These are phyloP conservation scores for Coemansia reversa DNA, from an alignment of 192 early-diverging fungal species.

Conservation along the genomic window DNA sequence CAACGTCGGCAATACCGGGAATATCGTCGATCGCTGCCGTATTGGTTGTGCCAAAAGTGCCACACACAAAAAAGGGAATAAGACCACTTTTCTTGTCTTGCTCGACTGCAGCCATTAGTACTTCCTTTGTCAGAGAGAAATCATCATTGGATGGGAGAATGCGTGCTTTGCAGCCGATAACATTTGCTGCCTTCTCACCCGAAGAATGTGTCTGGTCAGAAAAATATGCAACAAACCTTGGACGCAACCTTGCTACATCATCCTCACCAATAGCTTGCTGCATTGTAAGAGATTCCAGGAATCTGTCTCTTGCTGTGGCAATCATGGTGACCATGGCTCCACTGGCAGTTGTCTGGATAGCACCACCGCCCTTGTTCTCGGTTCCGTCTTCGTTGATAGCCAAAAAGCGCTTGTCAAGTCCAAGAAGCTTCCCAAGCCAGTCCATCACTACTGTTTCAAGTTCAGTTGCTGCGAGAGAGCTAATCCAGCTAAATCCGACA, in stretches of 20 bases:
- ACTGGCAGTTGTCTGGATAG: conserved; percentile 64
- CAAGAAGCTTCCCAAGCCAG: conserved; percentile 65
- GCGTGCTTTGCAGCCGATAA: conserved; percentile 47
- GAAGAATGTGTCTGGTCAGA: conserved; percentile 63
- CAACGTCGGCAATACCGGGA: conserved; percentile 55
- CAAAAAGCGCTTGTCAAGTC: conserved; percentile 56
- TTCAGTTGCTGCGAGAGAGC: conserved; percentile 63
- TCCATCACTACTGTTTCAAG: conserved; percentile 62
- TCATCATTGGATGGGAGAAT: conserved; percentile 43
- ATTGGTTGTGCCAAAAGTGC: conserved; percentile 65
- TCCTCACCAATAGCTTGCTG: too few species aligned
- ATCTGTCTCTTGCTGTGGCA: conserved; percentile 23
- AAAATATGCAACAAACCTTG: conserved; percentile 59
- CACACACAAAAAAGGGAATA: conserved; percentile 63
- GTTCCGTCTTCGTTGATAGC: conserved; percentile 48
- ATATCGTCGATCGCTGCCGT: conserved; percentile 59
- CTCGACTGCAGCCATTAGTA: conserved; percentile 48
- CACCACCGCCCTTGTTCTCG: conserved; percentile 59
- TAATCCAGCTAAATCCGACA: conserved; percentile 58
- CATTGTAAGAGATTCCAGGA: too few species aligned
- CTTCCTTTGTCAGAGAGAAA: conserved; percentile 37
- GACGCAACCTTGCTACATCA: conserved; percentile 13
- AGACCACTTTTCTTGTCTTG: conserved; percentile 54
- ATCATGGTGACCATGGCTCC: conserved; percentile 61
- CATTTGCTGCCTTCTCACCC: background rate